phyloP scores from a whole-genome alignment of 2,329 filamentous ascomycete genomes.

The Biscogniauxia marginata region DNA sequence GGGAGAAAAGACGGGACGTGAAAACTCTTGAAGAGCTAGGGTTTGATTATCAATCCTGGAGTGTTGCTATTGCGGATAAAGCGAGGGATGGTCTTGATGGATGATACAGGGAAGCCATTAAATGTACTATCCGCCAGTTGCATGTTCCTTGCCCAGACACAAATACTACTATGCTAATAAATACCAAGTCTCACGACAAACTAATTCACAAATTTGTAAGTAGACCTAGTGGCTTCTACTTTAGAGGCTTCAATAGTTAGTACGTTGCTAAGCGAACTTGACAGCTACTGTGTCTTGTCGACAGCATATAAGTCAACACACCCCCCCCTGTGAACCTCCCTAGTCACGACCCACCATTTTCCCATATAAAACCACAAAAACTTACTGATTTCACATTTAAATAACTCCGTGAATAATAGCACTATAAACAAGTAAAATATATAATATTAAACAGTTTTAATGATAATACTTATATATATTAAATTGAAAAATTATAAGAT shows the following conservation, averaged over 20 bases:
- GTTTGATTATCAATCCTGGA: conserved; percentile 37
- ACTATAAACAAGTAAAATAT: too few relatives aligned
- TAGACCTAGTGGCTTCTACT: not conserved
- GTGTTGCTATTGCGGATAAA: conserved; percentile 8
- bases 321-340: too few relatives aligned
- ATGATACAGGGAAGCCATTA: not conserved
- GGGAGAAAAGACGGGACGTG: conserved; percentile 34
- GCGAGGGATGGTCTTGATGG: not conserved
- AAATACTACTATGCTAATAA: not conserved
- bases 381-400: too few relatives aligned
- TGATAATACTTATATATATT: too few relatives aligned
- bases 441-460: too few relatives aligned
- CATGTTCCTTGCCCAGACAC: not conserved
- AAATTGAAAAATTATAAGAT: too few relatives aligned
- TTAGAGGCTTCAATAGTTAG: not conserved
- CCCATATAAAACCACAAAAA: too few relatives aligned
- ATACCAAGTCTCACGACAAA: not conserved
- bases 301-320: too few relatives aligned
- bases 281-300: not conserved
- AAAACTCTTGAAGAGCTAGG: conserved; percentile 38
- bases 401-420: too few relatives aligned
- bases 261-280: not conserved
- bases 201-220: not conserved
- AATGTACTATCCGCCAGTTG: not conserved
- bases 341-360: too few relatives aligned